A percentile compares a stretch with the other conserved stretches of the same genome.
phyloP scores from a whole-genome alignment of 2,329 filamentous ascomycete genomes.

The Epichloe elymi region DNA sequence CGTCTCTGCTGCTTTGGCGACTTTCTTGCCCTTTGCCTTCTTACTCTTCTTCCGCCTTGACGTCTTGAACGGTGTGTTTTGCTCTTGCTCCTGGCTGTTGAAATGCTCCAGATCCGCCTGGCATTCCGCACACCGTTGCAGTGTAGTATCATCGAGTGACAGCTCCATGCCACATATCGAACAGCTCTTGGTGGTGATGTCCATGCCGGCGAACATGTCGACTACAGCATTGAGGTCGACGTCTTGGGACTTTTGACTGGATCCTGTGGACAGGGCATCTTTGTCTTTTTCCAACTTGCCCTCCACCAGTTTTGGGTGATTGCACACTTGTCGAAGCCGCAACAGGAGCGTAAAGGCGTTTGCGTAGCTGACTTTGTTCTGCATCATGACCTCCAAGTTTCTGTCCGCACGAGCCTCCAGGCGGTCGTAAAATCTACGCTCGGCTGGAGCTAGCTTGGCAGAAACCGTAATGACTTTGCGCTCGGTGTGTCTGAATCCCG shows the following conservation, averaged over 20 bases:
- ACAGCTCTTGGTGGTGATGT: constrained; percentile 63
- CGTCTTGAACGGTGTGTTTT: constrained; percentile 24
- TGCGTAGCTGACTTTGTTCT: constrained; percentile 73
- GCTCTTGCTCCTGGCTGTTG: constrained; percentile 30
- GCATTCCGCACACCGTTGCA: constrained; percentile 58
- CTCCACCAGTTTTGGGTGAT: constrained; percentile 80
- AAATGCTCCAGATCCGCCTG: constrained; percentile 58
- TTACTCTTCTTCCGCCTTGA: constrained; percentile 16
- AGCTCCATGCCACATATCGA: constrained; percentile 69
- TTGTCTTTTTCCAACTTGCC: constrained; percentile 77
- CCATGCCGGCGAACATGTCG: constrained; percentile 74
- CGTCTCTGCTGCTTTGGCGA: constrained; percentile 9
- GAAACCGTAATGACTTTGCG: constrained; percentile 74
- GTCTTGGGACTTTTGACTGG: constrained; percentile 37
- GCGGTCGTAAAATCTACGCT: constrained; percentile 74
- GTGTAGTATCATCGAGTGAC: constrained; percentile 30
- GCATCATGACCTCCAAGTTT: constrained; percentile 82
- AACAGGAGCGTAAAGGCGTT: constrained; percentile 88
- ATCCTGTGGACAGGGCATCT: constrained; percentile 62
- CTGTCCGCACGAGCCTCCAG: constrained; percentile 75
- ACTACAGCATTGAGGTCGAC: constrained; percentile 71
- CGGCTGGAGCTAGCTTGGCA: constrained; percentile 64
- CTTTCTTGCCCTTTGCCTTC: constrained; percentile 22
- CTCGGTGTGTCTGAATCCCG: constrained; percentile 80
- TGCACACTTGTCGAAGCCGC: constrained; percentile 82